These are phyloP conservation scores for Thermothelomyces thermophilus DNA, from an alignment of 2,329 filamentous ascomycete genomes.

Conservation along the genomic window DNA sequence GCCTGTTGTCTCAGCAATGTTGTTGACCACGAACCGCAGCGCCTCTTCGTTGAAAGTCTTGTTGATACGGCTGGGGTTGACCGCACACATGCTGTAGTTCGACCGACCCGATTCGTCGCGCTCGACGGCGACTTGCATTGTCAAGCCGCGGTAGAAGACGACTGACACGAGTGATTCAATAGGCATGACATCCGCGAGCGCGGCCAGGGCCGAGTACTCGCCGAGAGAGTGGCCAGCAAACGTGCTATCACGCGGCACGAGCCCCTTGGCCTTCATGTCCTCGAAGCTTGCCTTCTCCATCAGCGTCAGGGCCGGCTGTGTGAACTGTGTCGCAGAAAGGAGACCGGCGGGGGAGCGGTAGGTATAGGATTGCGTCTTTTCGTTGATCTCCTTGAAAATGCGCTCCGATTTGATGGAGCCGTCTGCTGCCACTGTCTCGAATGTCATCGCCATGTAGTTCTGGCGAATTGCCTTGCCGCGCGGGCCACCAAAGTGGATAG, in stretches of 20 bases:
- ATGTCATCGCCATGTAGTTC: constrained; percentile 99
- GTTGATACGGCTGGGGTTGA: constrained; percentile 96
- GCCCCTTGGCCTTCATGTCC: constrained; percentile 95
- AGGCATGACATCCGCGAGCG: constrained; percentile 97
- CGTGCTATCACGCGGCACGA: constrained; percentile 92
- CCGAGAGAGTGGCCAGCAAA: constrained; percentile 97
- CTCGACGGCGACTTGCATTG: constrained; percentile 98
- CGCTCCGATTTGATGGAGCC: constrained; percentile 95
- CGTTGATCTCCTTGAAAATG: constrained; percentile 97
- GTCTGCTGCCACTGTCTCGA: constrained; percentile 91
- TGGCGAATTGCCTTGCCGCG: constrained; percentile 95
- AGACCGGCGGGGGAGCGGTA: constrained; percentile 93
- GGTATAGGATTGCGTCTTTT: constrained; percentile 90
- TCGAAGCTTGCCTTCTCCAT: constrained; percentile 99
- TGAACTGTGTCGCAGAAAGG: constrained; percentile 96
- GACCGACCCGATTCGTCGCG: constrained; percentile 87
- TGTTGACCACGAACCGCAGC: constrained; percentile 92
- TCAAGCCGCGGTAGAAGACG: constrained; percentile 97
- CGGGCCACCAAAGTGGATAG: constrained; percentile 94
- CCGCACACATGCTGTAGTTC: constrained; percentile 99
- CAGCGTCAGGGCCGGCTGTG: constrained; percentile 89
- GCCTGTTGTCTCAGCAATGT: constrained; percentile 84
- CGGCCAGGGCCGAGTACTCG: constrained; percentile 95
- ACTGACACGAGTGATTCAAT: constrained; percentile 97
- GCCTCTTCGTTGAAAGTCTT: constrained; percentile 99